These are phyloP conservation scores for Starmerella sp. DNA, from an alignment of 805 yeast species.

Conservation along the genomic window DNA sequence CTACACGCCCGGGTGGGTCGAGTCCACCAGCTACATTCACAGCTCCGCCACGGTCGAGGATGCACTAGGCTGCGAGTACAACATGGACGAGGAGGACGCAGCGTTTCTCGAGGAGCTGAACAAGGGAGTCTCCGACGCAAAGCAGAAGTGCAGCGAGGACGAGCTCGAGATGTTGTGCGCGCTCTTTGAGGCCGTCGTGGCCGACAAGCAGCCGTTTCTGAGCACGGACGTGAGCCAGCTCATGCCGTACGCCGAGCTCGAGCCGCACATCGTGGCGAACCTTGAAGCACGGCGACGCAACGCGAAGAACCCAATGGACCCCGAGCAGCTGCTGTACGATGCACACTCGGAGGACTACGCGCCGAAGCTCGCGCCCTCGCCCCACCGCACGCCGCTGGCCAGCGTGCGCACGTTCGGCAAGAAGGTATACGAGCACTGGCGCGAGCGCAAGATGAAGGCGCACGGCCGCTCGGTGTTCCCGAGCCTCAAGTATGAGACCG, in stretches of 20 bases:
- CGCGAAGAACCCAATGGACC: constrained; percentile 43
- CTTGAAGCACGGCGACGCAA: constrained; percentile 28
- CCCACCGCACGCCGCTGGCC: constrained; percentile 20
- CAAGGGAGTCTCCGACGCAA: constrained; percentile 15
- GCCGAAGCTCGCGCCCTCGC: constrained; percentile 16
- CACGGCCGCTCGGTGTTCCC: constrained; percentile 67
- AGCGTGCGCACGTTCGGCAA: constrained; percentile 43
- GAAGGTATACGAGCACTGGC: constrained; percentile 72
- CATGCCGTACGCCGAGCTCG: constrained; percentile 56
- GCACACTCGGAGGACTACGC: constrained; percentile 22
- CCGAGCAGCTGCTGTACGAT: constrained; percentile 25
- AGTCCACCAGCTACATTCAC: constrained; percentile 72
- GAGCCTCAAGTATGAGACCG: constrained; percentile 70
- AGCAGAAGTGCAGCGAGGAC: constrained; percentile 49
- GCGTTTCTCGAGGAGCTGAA: constrained; percentile 42
- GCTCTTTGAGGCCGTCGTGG: constrained; percentile 59
- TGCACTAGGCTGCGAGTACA: constrained; percentile 72
- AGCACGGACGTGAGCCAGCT: constrained; percentile 75
- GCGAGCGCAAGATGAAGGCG: constrained; percentile 53
- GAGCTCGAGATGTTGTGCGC: constrained; percentile 76
- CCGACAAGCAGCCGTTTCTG: constrained; percentile 78
- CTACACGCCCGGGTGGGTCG: constrained; percentile 54
- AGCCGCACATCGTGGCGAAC: constrained; percentile 33
- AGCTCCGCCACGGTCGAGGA: constrained; percentile 95
- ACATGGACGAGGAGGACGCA: constrained; percentile 84